A percentile compares a stretch with the other conserved stretches of the same genome.
Conservation (phyloP, 306 rosid genomes). For the Dryas octopetala region DNA sequence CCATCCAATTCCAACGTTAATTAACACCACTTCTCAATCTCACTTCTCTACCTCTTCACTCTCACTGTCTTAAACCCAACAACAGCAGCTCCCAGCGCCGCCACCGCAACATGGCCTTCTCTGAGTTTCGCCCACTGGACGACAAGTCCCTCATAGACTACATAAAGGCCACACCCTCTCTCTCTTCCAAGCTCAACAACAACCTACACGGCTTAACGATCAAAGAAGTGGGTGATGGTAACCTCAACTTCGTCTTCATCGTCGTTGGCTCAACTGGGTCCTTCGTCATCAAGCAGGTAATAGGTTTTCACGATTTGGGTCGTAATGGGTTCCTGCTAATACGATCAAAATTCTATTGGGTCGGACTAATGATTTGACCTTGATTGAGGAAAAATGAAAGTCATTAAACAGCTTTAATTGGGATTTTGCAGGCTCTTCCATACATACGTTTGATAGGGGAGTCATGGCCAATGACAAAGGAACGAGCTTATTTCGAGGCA, state of each 20-base stretch:
- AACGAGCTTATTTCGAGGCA: slow-evolving; percentile 86
- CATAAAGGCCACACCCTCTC: slow-evolving; percentile 63
- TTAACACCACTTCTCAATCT: no score
- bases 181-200: slow-evolving; percentile 56
- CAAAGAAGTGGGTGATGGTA: slow-evolving; percentile 94
- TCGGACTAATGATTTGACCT: neutral
- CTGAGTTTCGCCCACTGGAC: slow-evolving; percentile 61
- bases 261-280: slow-evolving; percentile 60
- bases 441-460: slow-evolving; percentile 87
- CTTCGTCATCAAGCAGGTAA: slow-evolving; percentile 84
- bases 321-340: neutral
- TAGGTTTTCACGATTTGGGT: slow-evolving; percentile 8
- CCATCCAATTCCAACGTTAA: no score
- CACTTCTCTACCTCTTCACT: neutral
- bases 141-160: slow-evolving; percentile 66
- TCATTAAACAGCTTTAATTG: neutral
- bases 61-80: neutral
- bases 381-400: neutral
- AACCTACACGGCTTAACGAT: slow-evolving; percentile 48
- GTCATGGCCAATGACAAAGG: slow-evolving; percentile 95
- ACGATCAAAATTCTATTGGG: neutral
- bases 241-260: slow-evolving; percentile 78
- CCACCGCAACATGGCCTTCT: slow-evolving; percentile 47
- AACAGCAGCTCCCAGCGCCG: neutral
- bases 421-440: slow-evolving; percentile 63